Evolutionary conservation across 306 rosid genomes (phyloP).

Genomic region (Lithocarpus polystachyus): DNA sequence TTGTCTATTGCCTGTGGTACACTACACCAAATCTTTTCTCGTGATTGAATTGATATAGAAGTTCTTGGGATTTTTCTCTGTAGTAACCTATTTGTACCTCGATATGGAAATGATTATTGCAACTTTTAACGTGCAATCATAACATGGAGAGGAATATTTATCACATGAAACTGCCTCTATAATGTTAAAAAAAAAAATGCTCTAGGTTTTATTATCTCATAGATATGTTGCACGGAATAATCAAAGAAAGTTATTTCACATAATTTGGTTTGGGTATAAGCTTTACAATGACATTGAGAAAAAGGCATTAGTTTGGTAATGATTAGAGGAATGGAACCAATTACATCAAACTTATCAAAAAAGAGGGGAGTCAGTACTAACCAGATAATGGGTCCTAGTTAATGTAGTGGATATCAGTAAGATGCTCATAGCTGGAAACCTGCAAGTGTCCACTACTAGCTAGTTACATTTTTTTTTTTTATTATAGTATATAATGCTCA

Average conservation of each 20-base stretch:
- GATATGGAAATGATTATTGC: background rate
- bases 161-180: no score
- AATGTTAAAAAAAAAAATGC: no score
- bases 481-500: background rate
- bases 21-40: background rate
- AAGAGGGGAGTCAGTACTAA: background rate
- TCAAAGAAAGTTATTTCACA: background rate
- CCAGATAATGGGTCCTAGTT: background rate
- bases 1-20: no score
- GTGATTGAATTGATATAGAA: background rate
- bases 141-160: background rate
- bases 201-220: background rate
- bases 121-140: slow-evolving; percentile 16
- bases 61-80: background rate
- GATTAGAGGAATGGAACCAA: background rate
- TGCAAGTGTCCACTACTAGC: background rate
- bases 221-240: background rate
- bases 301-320: background rate
- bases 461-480: background rate
- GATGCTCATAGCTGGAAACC: background rate
- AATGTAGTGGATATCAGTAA: background rate
- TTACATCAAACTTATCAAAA: background rate
- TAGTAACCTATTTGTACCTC: background rate
- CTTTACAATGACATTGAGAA: background rate
- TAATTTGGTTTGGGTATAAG: background rate